These are phyloP conservation scores for Colletotrichum sp. DNA, from an alignment of 2,329 filamentous ascomycete genomes.

Conservation along the genomic window DNA sequence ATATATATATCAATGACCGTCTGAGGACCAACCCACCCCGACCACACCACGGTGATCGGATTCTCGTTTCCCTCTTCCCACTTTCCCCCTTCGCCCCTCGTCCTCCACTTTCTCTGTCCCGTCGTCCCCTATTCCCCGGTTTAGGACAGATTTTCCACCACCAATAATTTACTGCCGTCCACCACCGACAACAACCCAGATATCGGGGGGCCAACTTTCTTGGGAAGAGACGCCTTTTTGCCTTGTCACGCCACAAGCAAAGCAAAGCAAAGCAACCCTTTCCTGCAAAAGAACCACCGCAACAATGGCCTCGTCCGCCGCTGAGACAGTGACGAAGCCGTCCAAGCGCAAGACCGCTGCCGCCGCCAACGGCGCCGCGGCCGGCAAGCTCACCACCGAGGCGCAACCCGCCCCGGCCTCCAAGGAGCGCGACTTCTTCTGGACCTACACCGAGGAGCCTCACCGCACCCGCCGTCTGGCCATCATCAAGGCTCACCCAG, in stretches of 20 bases:
- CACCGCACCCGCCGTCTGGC: constrained; percentile 88
- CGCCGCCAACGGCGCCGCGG: constrained; percentile 25
- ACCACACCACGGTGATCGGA: constrained; percentile 1
- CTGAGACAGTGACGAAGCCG: constrained; percentile 37
- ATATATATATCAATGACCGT: background rate
- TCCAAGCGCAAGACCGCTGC: constrained; percentile 27
- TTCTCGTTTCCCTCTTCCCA: background rate
- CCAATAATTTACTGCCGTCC: background rate
- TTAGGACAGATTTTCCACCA: constrained; percentile 11
- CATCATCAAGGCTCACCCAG: constrained; percentile 98
- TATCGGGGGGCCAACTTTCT: background rate
- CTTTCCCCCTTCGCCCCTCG: background rate
- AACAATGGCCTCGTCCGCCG: constrained; percentile 32
- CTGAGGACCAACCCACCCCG: background rate
- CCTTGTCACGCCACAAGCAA: background rate
- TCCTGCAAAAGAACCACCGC: background rate
- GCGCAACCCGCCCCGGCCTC: constrained; percentile 42
- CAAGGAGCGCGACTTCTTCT: constrained; percentile 79
- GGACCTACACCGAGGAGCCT: constrained; percentile 98
- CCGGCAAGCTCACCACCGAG: constrained; percentile 23
- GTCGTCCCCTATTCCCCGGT: background rate
- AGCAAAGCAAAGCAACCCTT: background rate
- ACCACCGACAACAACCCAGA: background rate
- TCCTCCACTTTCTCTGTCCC: background rate
- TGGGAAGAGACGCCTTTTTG: background rate